Evolutionary conservation across 2,329 filamentous ascomycete species (phyloP).

Genomic region (Colletotrichum sp.): DNA sequence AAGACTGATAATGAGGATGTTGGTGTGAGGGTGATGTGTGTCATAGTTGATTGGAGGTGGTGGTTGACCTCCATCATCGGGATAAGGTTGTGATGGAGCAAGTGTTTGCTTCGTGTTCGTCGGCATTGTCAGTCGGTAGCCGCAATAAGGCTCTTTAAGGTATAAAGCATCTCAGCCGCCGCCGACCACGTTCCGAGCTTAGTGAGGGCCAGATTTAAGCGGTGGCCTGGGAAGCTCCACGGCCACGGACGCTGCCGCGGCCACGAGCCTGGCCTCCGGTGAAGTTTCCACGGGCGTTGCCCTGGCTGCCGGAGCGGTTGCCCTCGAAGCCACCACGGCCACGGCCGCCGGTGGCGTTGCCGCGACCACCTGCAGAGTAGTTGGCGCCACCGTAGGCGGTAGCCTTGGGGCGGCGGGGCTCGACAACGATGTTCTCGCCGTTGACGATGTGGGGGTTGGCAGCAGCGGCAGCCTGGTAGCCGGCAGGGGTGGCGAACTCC

Average conservation of each 20-base stretch:
- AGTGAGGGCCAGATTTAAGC: background rate
- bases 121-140: background rate
- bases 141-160: background rate
- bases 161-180: too few relatives aligned
- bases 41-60: background rate
- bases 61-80: background rate
- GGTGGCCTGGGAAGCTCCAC: constrained; percentile 60
- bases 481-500: constrained; percentile 83
- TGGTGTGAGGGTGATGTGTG: background rate
- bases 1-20: background rate
- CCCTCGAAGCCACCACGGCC: constrained; percentile 71
- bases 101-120: background rate
- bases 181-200: background rate
- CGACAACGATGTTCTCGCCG: constrained; percentile 82
- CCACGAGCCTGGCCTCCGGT: constrained; percentile 67
- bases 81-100: background rate
- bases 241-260: constrained; percentile 70
- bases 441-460: constrained; percentile 88
- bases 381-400: constrained; percentile 73
- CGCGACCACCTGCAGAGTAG: constrained; percentile 50
- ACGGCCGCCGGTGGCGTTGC: constrained; percentile 51
- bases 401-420: constrained; percentile 83
- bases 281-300: constrained; percentile 70
- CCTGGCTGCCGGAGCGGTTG: constrained; percentile 57
- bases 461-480: constrained; percentile 81